Evolutionary conservation across 2,329 filamentous ascomycete genomes (phyloP), one percentile per base, ranked within the genome.

Genomic region (Trichophyton rubrum): DNA sequence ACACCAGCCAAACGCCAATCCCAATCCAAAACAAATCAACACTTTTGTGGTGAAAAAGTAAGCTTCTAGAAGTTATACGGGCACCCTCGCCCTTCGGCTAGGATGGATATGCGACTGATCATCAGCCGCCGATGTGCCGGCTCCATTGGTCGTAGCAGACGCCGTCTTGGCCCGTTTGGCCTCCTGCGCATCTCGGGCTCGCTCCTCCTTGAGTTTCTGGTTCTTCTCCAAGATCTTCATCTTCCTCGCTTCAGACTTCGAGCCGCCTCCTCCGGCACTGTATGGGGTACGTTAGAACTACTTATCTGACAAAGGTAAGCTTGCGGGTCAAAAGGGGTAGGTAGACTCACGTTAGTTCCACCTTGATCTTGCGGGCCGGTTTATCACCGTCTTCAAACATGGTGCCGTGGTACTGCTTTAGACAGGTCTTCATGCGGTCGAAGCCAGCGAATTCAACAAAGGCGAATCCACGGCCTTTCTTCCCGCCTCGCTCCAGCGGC

Each of bases 401-500:
- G 62, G 84, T 87, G 76, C 96, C 91, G 75, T 97, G 91, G 75
- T 92, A 92, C 65, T 90, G 84, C 74, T 91, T 89, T 63, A 97
- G 80, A 70, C 90, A 95, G 35, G 89, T 93, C 79, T 95, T 88
- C 90, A 96, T 95, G 70, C 87, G 84, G 74, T 91, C 88, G 75
- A 86, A 95, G 66, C 85, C 82, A 65, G 85, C 85, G 71, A 96
- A 97, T 74, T 97, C 92, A 67, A 97, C 79, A 73, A 96, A 95
- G 4, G 89, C 90, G 68, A 88, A 87, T 40, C 90, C 89, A 66
- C 86, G 86, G 69, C 83, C 86, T 65, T 85, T 83, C 60, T 78
- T 79, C 11, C 82, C 78, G 59, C 78, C 77, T 66, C 84, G 84
- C 68, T 88, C 82, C 59, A 85, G 88, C 56, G 89, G 83, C 63